Conservation (phyloP, 2,329 filamentous ascomycete genomes). For the Stachybotrys chartarum region DNA sequence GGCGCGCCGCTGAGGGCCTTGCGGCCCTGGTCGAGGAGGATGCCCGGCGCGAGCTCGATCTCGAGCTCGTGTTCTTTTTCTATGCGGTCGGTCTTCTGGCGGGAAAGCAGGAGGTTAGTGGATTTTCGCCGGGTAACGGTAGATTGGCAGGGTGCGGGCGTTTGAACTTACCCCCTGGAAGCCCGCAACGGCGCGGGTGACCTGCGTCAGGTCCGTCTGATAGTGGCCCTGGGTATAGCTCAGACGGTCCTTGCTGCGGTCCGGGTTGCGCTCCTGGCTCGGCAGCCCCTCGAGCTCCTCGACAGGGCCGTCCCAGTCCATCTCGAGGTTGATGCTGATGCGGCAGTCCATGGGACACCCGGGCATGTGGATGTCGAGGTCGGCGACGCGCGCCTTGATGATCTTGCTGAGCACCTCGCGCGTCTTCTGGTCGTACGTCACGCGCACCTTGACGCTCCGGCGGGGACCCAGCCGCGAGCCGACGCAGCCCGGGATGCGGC, state of each 20-base stretch:
- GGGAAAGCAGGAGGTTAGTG: background rate
- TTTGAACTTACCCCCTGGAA: conserved; percentile 21
- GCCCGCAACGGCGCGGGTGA: conserved; percentile 42
- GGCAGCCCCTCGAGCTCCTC: conserved; percentile 41
- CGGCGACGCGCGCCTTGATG: conserved; percentile 81
- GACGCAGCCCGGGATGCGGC: conserved; percentile 58
- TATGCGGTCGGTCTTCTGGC: conserved; percentile 28
- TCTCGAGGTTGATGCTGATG: conserved; percentile 91
- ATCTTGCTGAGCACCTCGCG: conserved; percentile 70
- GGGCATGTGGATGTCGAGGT: conserved; percentile 83
- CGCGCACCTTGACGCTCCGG: conserved; percentile 41
- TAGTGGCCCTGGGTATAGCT: conserved; percentile 86
- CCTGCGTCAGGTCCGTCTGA: conserved; percentile 89
- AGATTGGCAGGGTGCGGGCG: background rate
- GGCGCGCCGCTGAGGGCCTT: conserved; percentile 42
- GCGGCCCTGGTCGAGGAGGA: conserved; percentile 59
- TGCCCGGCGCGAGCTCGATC: conserved; percentile 60
- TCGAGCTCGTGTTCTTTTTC: conserved; percentile 76
- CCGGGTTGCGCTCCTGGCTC: conserved; percentile 36
- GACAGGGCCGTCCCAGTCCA: conserved; percentile 69
- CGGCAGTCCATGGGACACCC: conserved; percentile 77
- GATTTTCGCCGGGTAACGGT: too few relatives aligned
- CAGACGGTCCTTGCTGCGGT: conserved; percentile 81
- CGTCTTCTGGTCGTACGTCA: conserved; percentile 70
- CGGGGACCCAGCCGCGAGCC: conserved; percentile 46